Base-by-base conservation (phyloP, 176 grass and related monocot genomes). In the Puccinellia tenuiflora region DNA sequence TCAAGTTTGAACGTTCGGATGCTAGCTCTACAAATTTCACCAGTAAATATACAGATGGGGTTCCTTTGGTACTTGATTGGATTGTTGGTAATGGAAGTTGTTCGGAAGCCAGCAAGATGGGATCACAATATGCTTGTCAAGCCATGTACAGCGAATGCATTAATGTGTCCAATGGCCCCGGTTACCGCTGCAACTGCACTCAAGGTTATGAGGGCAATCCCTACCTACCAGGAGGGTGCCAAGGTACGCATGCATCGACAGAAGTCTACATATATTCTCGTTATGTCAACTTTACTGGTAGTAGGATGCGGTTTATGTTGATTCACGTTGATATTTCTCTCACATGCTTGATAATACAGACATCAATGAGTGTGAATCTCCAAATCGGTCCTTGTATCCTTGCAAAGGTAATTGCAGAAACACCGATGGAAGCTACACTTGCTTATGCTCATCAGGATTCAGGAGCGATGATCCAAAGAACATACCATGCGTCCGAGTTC, bases 61-160 rank as follows among this genome's bases (percentile, higher is more conserved):
- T 75, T 2, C 70, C 81, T 37, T 14, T 83, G 55, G 40, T 83
- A 1, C 12, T 83, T 0, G 81, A 83, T 74, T 83, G 81, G 81
- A 30, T 31, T 5, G 42, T 51, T 51, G 55, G 69, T 5, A 28
- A 1, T 73, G 55, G 5, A 43, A 70, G 37, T 43, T 70, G 67
- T 70, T 70, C 67, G 3, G 10, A 70, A 43, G 35, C 67, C 67
- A 42, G 0, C 37, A 70, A 70, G 12, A 70, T 43, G 37, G 67
- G 67, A 43, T 2, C 67, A 70, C 67, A 43, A 0, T 70, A 43
- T 70, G 37, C 37, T 5, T 70, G 67, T 5, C 67, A 70, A 70
- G 37, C 5, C 37, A 8, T 1, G 37, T 25, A 70, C 35, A 70
- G 37, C 7, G 21, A 14, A 22, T 70, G 67, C 2, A 1, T 70